Base-by-base conservation (phyloP, 148 eudicot species). In the Tetragonia tetragonoides region DNA sequence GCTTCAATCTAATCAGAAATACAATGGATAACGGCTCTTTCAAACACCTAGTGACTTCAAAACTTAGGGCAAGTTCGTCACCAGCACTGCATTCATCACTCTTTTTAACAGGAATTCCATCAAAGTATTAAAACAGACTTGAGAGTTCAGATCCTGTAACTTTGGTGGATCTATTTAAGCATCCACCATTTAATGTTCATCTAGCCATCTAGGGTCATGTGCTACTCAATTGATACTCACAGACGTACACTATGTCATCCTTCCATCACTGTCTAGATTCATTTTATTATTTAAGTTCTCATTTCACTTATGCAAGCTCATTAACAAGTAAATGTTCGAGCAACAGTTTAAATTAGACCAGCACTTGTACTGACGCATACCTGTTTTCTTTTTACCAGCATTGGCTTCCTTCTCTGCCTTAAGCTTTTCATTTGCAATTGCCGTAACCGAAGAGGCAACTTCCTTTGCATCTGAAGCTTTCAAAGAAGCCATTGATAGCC, bases 321-420 rank as follows among this genome's bases (percentile, higher is more conserved):
- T 54, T 15, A 54, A 12, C 18, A 54, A 12, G 15, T 14, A 54
- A 54, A 54, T 3, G 3, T 10, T 10, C 16, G 15, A 63, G 34
- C 38, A 63, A 18, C 39, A 24, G 7, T 12, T 24, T 59, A 17
- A 59, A 59, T 1, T 11, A 18, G 4, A 10, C 23, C 21, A 15
- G 28, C 10, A 46, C 49, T 20, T 61, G 7, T n/a, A 60, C 6
- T 23, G 38, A 78, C 15, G 12, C 39, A 37, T 84, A 94, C 98
- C 98, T 86, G 89, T 85, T 90, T 95, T 93, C 96, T 95, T 95
- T 89, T 91, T 95, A 57, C 98, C 93, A 81, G 93, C 94, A 85
- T 87, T 91, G 75, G 99, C 97, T 86, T 95, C 99, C 77, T 95
- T 95, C 80, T 93, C 99, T 54, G 97, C 97, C 83, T 92, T 95